phyloP scores from a whole-genome alignment of 495 filamentous ascomycete species.

The Annulohypoxylon stygium region DNA sequence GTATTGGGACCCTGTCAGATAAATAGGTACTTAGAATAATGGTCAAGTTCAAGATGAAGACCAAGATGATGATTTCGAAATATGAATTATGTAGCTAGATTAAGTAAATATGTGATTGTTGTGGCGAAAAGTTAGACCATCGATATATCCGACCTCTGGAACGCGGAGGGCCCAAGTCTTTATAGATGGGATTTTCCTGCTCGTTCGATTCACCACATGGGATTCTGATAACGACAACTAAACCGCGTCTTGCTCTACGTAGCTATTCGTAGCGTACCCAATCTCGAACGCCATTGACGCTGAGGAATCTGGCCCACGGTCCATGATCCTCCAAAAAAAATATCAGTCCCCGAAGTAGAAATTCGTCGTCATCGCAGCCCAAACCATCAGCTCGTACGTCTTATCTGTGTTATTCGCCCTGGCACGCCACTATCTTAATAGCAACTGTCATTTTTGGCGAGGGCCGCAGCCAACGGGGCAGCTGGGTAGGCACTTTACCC shows the following conservation, averaged over 20 bases:
- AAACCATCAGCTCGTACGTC: not conserved
- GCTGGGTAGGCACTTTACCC: slow-evolving; percentile 36
- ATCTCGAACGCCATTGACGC: slow-evolving; percentile 36
- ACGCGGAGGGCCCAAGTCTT: slow-evolving; percentile 31
- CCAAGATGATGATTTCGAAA: not conserved
- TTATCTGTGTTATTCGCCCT: not conserved
- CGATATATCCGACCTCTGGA: slow-evolving; percentile 17
- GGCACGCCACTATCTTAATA: slow-evolving; percentile 21
- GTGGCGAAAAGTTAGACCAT: slow-evolving; percentile 15
- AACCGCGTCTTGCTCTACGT: not conserved
- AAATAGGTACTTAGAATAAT: not conserved
- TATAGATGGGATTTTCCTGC: slow-evolving; percentile 34
- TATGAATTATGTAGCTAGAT: slow-evolving; percentile 19
- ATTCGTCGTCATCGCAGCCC: slow-evolving; percentile 24
- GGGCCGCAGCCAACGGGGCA: slow-evolving; percentile 1
- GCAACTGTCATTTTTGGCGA: slow-evolving; percentile 15
- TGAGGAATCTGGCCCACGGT: slow-evolving; percentile 31
- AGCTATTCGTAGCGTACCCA: slow-evolving; percentile 14
- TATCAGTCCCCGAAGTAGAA: slow-evolving; percentile 13
- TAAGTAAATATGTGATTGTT: slow-evolving; percentile 16
- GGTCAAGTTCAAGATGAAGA: not conserved
- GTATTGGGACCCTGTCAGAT: not conserved
- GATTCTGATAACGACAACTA: slow-evolving; percentile 2
- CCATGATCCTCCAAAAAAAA: slow-evolving; percentile 13
- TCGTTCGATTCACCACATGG: slow-evolving; percentile 33